Percentiles rank a stretch among this genome's conserved stretches.
Evolutionary conservation across 441 rosid genomes (phyloP).

Genomic region (Populus trichocarpa): DNA sequence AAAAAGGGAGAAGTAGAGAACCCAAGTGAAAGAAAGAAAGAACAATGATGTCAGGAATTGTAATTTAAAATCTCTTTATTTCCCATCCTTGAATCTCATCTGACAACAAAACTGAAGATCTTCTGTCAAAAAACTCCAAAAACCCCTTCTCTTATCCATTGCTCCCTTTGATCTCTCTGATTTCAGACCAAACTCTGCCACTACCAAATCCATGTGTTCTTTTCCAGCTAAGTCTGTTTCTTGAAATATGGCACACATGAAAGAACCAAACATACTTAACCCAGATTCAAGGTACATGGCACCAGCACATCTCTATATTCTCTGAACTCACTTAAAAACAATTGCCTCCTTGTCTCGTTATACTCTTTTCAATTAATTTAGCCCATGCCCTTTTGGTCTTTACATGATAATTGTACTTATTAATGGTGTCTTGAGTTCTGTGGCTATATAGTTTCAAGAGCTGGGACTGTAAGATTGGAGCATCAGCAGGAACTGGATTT

Average conservation of each 20-base stretch:
- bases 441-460: slow-evolving; percentile 31
- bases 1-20: not conserved
- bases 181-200: slow-evolving; percentile 42
- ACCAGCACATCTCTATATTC: slow-evolving; percentile 40
- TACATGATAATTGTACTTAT: slow-evolving; percentile 27
- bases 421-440: slow-evolving; percentile 24
- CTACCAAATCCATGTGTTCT: slow-evolving; percentile 30
- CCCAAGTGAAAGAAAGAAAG: slow-evolving; percentile 13
- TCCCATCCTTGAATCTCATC: slow-evolving; percentile 44
- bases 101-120: slow-evolving; percentile 41
- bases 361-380: slow-evolving; percentile 33
- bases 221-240: slow-evolving; percentile 51
- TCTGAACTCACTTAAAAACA: slow-evolving; percentile 50
- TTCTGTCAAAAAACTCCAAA: slow-evolving; percentile 34
- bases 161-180: slow-evolving; percentile 30
- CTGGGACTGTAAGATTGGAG: slow-evolving; percentile 19
- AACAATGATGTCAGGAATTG: slow-evolving; percentile 40
- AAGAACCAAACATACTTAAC: slow-evolving; percentile 28
- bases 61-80: slow-evolving; percentile 23
- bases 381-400: slow-evolving; percentile 64
- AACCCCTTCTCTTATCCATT: slow-evolving; percentile 37
- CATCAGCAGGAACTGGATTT: slow-evolving; percentile 14
- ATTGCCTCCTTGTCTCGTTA: slow-evolving; percentile 53
- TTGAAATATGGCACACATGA: slow-evolving; percentile 33
- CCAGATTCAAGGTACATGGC: slow-evolving; percentile 57